These are phyloP conservation scores for Nicotiana paniculata DNA, from an alignment of 257 asterid genomes.

Conservation along the genomic window DNA sequence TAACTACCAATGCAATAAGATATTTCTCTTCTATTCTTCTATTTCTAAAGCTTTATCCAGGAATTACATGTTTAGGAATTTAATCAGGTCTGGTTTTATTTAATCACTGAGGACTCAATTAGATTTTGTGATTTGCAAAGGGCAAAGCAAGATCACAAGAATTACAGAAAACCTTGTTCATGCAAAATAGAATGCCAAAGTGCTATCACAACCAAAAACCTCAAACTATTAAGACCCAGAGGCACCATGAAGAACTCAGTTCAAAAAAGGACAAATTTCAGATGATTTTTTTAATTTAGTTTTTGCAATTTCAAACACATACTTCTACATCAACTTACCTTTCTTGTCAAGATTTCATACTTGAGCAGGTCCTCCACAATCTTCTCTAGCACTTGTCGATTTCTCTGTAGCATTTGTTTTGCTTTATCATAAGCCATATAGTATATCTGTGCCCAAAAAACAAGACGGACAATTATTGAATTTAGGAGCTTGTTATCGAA, in stretches of 20 bases:
- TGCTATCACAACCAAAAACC: background rate
- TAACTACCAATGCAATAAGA: background rate
- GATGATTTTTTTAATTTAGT: no score
- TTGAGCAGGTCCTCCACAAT: slow-evolving; percentile 81
- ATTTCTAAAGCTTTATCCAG: background rate
- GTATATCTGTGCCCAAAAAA: slow-evolving; percentile 53
- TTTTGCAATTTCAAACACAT: background rate
- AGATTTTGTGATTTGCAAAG: background rate
- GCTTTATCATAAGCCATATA: slow-evolving; percentile 82
- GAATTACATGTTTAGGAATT: background rate
- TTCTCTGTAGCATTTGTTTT: slow-evolving; percentile 57
- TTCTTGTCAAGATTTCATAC: slow-evolving; percentile 74
- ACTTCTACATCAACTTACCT: slow-evolving; percentile 38
- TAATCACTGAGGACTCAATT: background rate
- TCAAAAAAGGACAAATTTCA: background rate
- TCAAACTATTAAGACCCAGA: background rate
- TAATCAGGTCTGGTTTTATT: background rate
- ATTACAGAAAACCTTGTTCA: background rate
- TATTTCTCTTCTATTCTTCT: background rate
- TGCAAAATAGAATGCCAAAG: slow-evolving; percentile 3
- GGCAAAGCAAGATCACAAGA: background rate
- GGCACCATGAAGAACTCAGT: background rate
- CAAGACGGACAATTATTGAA: background rate
- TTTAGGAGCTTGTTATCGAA: background rate
- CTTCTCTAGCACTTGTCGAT: slow-evolving; percentile 61